Conservation (phyloP, 177 flowering plant species). For the Tripterygium wilfordii region DNA sequence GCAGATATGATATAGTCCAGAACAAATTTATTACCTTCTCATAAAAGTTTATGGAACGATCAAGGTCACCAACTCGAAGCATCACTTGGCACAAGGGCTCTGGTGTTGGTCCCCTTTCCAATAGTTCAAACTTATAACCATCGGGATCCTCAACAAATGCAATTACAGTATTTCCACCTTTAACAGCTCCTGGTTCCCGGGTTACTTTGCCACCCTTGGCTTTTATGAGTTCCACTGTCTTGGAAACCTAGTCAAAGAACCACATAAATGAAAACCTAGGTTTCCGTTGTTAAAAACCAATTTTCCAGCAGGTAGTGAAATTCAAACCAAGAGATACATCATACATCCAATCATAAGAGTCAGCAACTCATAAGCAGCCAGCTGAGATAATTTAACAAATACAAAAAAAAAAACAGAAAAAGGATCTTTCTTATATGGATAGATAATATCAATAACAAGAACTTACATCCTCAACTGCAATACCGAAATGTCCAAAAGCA, state of each 20-base stretch:
- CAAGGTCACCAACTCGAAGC: slow-evolving; percentile 98
- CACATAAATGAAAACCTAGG: no score
- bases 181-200: slow-evolving; percentile 94
- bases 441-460: neutral
- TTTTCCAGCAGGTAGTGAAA: no score
- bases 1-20: no score
- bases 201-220: slow-evolving; percentile 98
- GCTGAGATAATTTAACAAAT: no score
- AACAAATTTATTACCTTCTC: slow-evolving; percentile 77
- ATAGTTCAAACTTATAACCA: slow-evolving; percentile 97
- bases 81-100: slow-evolving; percentile 98
- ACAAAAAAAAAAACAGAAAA: slow-evolving; percentile 1
- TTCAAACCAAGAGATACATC: no score
- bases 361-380: no score
- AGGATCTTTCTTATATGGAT: no score
- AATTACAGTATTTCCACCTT: slow-evolving; percentile 91
- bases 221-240: slow-evolving; percentile 87
- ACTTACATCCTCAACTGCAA: slow-evolving; percentile 98
- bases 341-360: no score
- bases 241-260: slow-evolving; percentile 51
- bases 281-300: no score
- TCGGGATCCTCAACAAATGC: slow-evolving; percentile 98
- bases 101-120: slow-evolving; percentile 95
- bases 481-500: slow-evolving; percentile 98
- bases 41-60: slow-evolving; percentile 76